Evolutionary conservation across 805 yeast species (phyloP), one percentile per base, ranked within the genome.

Genomic region (Lipomyces chichibuensis): DNA sequence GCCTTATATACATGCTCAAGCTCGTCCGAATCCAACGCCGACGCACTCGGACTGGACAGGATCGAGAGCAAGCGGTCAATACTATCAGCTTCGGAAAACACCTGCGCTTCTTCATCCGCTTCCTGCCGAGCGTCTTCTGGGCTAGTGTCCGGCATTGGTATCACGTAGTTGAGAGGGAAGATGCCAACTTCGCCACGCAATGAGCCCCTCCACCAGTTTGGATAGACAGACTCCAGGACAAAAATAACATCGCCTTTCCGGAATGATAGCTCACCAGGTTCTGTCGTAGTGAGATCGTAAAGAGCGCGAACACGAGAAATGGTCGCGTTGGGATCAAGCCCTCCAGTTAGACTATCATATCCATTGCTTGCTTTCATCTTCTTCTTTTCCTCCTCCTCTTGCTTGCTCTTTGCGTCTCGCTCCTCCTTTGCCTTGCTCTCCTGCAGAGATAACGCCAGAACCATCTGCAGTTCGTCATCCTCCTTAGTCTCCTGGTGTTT

Each of bases 131-230:
- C 68, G 71, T 92, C 93, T 59, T 84, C 83, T 1, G 85, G 82
- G 0, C 90, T 81, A 46, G 89, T 88, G 59, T 87, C 89, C 0
- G 87, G 84, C 3, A 92, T 80, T 1, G 92, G 92, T 0, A 91
- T 84, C 0, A 95, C 98, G 75, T 95, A 94, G 76, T 94, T 94
- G 66, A 91, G 83, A 0, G 99, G 99, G 78, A 94, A 92, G 13
- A 95, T 88, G 25, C 99, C 99, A 61, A 87, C 82, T 63, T 83
- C 84, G 0, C 97, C 97, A 65, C 85, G 83, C 62, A 94, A 79
- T 5, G 94, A 85, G 17, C 99, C 99, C 71, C 91, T 84, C 89
- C 97, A 91, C 99, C 99, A 94, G 75, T 94, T 98, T 69, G 91
- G 84, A 77, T 92, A 93, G 6, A 90, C 96, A 17, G 89, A 83